Evolutionary conservation across 139 green algal genomes (phyloP), one percentile per base, ranked within the genome.

Genomic region (Axilococcus clingmanii): DNA sequence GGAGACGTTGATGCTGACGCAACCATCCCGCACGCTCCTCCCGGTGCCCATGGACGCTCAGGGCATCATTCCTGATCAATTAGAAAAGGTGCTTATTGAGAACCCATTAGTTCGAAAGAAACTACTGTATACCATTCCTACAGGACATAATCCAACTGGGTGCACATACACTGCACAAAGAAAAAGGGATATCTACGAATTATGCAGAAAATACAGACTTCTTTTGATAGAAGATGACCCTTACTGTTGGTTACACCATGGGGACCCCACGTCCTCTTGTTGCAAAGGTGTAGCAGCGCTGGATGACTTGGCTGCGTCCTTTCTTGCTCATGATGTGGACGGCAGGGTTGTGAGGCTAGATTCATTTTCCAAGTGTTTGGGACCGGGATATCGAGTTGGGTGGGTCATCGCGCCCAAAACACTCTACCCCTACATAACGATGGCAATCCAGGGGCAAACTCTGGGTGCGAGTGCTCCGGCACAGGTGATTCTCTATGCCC

Each of bases 201-300:
- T 88, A 33, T 69, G 66, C 56, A 44, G 57, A 17, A 44, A 57
- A 35, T 46, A 44, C 28, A n/a, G 43, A 20, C 19, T 57, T 9
- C 43, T 19, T 19, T 79, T 94, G 28, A 9, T 94, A 11, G 84
- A 94, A 64, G 84, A 94, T 48, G 84, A 94, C 57, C 81, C 84
- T 4, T 94, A 91, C 67, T 82, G 59, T 58, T 88, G 76, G 61
- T 72, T 94, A 6, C 74, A 86, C 52, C 84, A 68, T 50, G 40
- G 40, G 1, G 27, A 30, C 20, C 19, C 15, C 14, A 33, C 20
- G 19, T 17, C 0, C 28, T 20, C 8, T n/a, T 33, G 20, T 8
- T 25, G 11, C 12, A 33, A 6, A 27, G 19, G 7, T 25, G 12
- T 46, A 40, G 14, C 25, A 7, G 49, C 30, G 19, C 6, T 43